Conservation (phyloP, 495 filamentous ascomycete genomes). For the Elaphomyces granulatus region DNA sequence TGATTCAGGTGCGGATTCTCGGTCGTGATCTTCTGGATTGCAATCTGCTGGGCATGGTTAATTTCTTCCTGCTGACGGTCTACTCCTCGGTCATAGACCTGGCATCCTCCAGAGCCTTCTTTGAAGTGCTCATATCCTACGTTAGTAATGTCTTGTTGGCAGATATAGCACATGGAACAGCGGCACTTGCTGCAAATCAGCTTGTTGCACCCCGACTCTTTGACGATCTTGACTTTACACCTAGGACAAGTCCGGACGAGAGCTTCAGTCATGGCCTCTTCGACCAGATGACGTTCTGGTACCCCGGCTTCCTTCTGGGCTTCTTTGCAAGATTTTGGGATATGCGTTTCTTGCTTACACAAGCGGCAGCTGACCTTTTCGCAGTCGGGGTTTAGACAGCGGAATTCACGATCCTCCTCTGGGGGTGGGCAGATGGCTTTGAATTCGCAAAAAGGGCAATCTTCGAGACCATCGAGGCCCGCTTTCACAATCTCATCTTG, state of each 20-base stretch:
- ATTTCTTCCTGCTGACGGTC: constrained; percentile 52
- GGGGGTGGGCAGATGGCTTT: constrained; percentile 55
- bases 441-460: constrained; percentile 73
- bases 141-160: constrained; percentile 35
- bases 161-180: constrained; percentile 95
- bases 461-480: constrained; percentile 48
- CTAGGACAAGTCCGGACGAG: constrained; percentile 47
- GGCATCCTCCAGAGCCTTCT: neutral
- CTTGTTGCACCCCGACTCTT: constrained; percentile 74
- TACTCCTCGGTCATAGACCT: constrained; percentile 29
- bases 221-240: constrained; percentile 52
- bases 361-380: constrained; percentile 54
- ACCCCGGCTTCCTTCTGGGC: constrained; percentile 42
- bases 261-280: constrained; percentile 74
- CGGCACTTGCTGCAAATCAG: constrained; percentile 79
- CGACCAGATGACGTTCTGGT: constrained; percentile 48
- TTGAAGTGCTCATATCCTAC: constrained; percentile 17
- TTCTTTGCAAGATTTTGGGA: constrained; percentile 62
- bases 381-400: constrained; percentile 53
- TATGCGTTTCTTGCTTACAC: constrained; percentile 57
- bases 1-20: constrained; percentile 12
- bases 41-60: constrained; percentile 43
- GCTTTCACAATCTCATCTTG: constrained; percentile 51
- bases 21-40: constrained; percentile 21
- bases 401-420: constrained; percentile 61